phyloP scores from a whole-genome alignment of 1,284 basidiomycete species.

The Malassezia obtusa region DNA sequence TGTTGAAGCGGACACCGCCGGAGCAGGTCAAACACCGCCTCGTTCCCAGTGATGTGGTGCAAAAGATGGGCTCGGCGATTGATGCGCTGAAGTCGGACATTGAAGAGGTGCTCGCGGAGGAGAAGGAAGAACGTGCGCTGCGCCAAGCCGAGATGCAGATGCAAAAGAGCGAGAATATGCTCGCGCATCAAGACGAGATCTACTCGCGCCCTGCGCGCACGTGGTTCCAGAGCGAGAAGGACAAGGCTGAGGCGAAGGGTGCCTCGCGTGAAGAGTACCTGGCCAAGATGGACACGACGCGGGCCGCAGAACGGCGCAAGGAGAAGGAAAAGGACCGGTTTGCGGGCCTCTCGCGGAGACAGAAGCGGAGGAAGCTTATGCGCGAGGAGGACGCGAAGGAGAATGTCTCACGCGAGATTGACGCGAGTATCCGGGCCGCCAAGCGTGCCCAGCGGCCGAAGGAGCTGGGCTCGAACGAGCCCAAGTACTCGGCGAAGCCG shows the following conservation, averaged over 20 bases:
- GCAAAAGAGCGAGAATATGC: conserved; percentile 87
- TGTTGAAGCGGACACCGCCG: conserved; percentile 75
- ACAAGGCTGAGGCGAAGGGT: conserved; percentile 65
- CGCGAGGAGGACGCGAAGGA: conserved; percentile 36
- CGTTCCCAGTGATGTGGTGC: conserved; percentile 67
- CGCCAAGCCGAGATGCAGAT: conserved; percentile 81
- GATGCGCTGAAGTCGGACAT: conserved; percentile 69
- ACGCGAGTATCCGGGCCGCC: conserved; percentile 33
- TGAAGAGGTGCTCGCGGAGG: conserved; percentile 71
- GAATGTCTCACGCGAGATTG: conserved; percentile 18
- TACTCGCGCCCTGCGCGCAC: conserved; percentile 83
- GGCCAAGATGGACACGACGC: conserved; percentile 21
- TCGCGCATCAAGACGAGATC: conserved; percentile 90
- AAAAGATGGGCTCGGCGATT: conserved; percentile 63
- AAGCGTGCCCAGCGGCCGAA: conserved; percentile 36
- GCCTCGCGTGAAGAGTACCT: conserved; percentile 26
- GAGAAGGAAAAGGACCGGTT: conserved; percentile 26
- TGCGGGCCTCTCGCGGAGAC: conserved; percentile 32
- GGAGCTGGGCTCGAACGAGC: conserved; percentile 28
- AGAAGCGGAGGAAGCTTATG: conserved; percentile 34
- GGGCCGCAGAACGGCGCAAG: conserved; percentile 13
- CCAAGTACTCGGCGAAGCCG: conserved; percentile 9
- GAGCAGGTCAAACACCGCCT: conserved; percentile 83
- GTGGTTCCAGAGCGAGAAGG: conserved; percentile 89
- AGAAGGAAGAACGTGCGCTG: conserved; percentile 81